Evolutionary conservation across 768 basidiomycete genomes (phyloP), one percentile per base, ranked within the genome.

Genomic region (Tricholoma bakamatsutake): DNA sequence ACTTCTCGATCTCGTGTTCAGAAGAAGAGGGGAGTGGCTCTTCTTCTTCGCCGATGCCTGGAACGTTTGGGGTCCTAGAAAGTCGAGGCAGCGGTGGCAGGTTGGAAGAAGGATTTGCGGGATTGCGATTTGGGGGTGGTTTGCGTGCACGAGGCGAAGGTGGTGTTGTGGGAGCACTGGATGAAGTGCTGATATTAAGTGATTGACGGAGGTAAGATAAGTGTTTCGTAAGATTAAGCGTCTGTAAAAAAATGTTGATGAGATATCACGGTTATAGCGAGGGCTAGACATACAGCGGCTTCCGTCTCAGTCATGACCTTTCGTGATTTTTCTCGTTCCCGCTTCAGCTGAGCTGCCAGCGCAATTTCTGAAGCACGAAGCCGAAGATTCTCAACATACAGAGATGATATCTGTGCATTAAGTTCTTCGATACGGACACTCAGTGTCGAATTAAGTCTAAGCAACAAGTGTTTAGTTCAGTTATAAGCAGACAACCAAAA

Each of bases 381-480:
- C 54, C 87, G 82, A 51, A 92, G 79, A 69, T 93, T 93, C 76
- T 93, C 90, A 58, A 85, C 82, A 57, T 89, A 84, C 48, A 93
- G 80, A n/a, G 80, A 79, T 46, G 89, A 86, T 70, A 93, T 86
- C 71, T 92, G 87, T 35, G 83, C 78, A 66, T 91, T 88, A 54
- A 92, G 80, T 66, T 92, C 90, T 68, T 93, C 89, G 64, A 92
- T 85, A 47, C 88, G 84, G 58, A 88, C 77, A 70, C 88, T 90
- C 59, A 93, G 77, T 15, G 88, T 90, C 42, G 90, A 90, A 73
- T 93, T 93, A 59, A 92, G 83, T 68, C 90, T 92, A 62, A 4
- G 8, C 13, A 10, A 18, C 12, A 50, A 42, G 10, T 50, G 15
- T 24, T 31, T 45, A 35, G 17, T 42, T 35, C 40, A 13, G 24